Conservation (phyloP, 306 rosid species). For the Glycyrrhiza uralensis region DNA sequence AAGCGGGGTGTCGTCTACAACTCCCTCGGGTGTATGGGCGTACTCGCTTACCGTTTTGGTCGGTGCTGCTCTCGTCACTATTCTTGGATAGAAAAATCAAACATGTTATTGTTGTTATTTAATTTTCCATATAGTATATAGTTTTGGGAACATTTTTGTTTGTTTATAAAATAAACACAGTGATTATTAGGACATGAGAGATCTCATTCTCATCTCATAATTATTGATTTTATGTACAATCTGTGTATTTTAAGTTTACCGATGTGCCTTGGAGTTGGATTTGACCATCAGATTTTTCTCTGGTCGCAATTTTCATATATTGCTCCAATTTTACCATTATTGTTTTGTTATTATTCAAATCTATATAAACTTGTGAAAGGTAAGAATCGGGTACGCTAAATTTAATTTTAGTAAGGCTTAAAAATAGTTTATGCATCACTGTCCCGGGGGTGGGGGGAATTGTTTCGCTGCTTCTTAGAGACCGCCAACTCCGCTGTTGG, state of each 20-base stretch:
- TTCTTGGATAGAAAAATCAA: conserved; percentile 16
- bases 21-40: conserved; percentile 25
- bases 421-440: too few relatives aligned
- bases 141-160: not conserved
- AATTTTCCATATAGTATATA: not conserved
- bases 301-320: not conserved
- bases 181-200: conserved; percentile 26
- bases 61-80: conserved; percentile 25
- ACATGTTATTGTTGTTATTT: not conserved
- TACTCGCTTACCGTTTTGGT: conserved; percentile 33
- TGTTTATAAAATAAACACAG: not conserved
- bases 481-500: too few relatives aligned
- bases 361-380: too few relatives aligned
- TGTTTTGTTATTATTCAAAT: too few relatives aligned
- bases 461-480: too few relatives aligned
- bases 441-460: too few relatives aligned
- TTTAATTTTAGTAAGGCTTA: too few relatives aligned
- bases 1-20: not conserved
- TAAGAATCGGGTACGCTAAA: not conserved
- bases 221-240: not conserved
- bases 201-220: not conserved
- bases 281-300: not conserved
- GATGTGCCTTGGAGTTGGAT: not conserved
- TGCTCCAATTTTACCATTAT: not conserved
- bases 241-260: not conserved